A percentile compares a stretch with the other conserved stretches of the same genome.
Conservation (phyloP, 352 stramenopile genomes). For the Pythium aquatile region DNA sequence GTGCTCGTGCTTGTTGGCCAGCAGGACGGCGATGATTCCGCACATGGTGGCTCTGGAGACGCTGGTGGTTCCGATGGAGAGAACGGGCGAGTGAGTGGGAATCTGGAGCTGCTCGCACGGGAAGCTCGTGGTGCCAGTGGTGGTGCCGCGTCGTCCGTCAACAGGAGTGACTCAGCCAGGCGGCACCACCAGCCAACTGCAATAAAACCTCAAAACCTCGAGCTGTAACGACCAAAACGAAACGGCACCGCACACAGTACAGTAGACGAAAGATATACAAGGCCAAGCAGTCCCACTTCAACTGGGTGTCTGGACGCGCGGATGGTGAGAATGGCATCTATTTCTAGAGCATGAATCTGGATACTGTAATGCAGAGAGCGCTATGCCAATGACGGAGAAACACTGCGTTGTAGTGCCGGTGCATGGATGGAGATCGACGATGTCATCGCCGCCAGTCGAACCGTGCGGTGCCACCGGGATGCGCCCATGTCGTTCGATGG, state of each 20-base stretch:
- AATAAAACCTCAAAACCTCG: constrained; percentile 26
- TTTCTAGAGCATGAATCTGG: not conserved
- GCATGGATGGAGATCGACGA: not conserved
- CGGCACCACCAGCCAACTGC: constrained; percentile 31
- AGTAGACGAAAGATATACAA: constrained; percentile 15
- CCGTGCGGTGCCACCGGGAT: not conserved
- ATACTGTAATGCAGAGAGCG: no score
- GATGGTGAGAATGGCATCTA: not conserved
- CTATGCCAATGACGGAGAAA: no score
- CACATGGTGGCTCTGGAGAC: constrained; percentile 85
- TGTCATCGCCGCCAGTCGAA: not conserved
- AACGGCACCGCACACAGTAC: constrained; percentile 21
- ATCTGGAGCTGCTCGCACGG: not conserved
- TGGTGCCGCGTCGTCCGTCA: constrained; percentile 20
- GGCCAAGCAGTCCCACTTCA: constrained; percentile 2
- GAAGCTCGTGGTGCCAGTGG: not conserved
- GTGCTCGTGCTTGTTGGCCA: constrained; percentile 94
- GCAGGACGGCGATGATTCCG: constrained; percentile 96
- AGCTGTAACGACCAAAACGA: constrained; percentile 6
- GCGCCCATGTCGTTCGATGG: not conserved
- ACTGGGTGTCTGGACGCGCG: not conserved
- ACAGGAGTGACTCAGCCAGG: constrained; percentile 21
- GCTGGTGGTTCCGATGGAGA: not conserved
- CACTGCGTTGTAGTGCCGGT: no score
- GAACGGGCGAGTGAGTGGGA: not conserved